Evolutionary conservation across 352 stramenopile species (phyloP).

Genomic region (Globisporangium megalacanthum): DNA sequence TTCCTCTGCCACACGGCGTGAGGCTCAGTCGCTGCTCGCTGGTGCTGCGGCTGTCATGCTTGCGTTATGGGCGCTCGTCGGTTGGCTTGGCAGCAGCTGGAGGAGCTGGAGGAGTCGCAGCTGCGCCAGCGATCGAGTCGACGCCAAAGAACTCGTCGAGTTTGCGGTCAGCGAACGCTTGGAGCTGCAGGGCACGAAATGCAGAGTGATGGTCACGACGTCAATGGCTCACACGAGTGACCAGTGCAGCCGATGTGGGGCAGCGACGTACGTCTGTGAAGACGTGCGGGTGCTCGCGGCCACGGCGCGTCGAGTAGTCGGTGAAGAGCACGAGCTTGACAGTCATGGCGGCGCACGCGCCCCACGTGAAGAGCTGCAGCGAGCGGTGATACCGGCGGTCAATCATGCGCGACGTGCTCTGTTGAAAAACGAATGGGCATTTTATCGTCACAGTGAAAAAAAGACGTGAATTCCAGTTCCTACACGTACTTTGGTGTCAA

Average conservation of each 20-base stretch:
- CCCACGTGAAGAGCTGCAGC: conserved; percentile 81
- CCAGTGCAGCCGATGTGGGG: neutral
- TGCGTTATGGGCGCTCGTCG: neutral
- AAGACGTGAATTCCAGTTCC: neutral
- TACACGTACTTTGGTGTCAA: too few species aligned
- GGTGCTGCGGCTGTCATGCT: neutral
- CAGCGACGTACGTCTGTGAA: conserved; percentile 55
- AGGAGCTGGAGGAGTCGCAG: neutral
- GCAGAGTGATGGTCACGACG: neutral
- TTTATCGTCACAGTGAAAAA: neutral
- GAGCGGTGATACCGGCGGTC: conserved; percentile 81
- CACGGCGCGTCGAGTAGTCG: conserved; percentile 54
- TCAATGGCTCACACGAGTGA: neutral
- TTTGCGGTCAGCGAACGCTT: conserved; percentile 75
- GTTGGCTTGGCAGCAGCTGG: neutral
- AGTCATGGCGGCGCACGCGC: conserved; percentile 71
- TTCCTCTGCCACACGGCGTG: too few species aligned
- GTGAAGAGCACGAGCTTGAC: conserved; percentile 85
- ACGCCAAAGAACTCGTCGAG: conserved; percentile 87
- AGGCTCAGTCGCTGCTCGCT: too few species aligned
- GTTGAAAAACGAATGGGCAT: neutral
- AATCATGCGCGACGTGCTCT: conserved; percentile 43
- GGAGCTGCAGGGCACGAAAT: conserved; percentile 26
- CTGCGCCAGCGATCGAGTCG: conserved; percentile 39
- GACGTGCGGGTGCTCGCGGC: conserved; percentile 61